Evolutionary conservation across 805 yeast genomes (phyloP).

Genomic region (Lipomyces yamanashiensis): DNA sequence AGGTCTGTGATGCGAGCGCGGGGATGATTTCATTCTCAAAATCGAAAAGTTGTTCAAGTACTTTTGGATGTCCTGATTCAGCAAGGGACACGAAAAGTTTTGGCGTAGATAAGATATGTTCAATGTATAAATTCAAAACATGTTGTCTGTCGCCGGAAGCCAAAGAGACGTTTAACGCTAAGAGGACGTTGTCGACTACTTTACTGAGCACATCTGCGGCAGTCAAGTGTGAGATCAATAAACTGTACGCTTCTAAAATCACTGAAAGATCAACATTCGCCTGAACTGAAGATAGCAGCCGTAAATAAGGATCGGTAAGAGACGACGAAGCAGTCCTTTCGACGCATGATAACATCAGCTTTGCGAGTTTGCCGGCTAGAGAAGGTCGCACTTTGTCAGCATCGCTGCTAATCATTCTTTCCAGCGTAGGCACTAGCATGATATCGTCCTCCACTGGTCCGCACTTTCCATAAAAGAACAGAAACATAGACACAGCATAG

Average conservation of each 20-base stretch:
- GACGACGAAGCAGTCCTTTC: constrained; percentile 3
- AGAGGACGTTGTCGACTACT: constrained; percentile 18
- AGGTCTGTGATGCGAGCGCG: constrained; percentile 1
- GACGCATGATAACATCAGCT: constrained; percentile 14
- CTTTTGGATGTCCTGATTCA: not conserved
- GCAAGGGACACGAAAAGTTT: constrained; percentile 8
- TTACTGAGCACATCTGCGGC: not conserved
- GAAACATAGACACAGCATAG: constrained; percentile 20
- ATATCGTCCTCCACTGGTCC: constrained; percentile 10
- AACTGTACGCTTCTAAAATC: constrained; percentile 24
- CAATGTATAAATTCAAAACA: constrained; percentile 1
- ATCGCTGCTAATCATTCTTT: not conserved
- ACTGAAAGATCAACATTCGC: constrained; percentile 13
- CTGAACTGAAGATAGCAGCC: constrained; percentile 19
- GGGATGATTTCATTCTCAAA: constrained; percentile 13
- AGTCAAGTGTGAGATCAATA: constrained; percentile 4
- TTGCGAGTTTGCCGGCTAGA: constrained; percentile 18
- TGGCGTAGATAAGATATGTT: constrained; percentile 26
- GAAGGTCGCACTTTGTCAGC: not conserved
- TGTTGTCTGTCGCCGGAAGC: not conserved
- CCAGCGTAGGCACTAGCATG: constrained; percentile 15
- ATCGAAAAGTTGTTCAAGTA: not conserved
- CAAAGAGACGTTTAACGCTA: constrained; percentile 1
- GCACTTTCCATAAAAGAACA: constrained; percentile 27
- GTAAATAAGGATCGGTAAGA: constrained; percentile 14